These are phyloP conservation scores for Monosporozyma aerobia DNA, from an alignment of 805 yeast species.

Conservation along the genomic window DNA sequence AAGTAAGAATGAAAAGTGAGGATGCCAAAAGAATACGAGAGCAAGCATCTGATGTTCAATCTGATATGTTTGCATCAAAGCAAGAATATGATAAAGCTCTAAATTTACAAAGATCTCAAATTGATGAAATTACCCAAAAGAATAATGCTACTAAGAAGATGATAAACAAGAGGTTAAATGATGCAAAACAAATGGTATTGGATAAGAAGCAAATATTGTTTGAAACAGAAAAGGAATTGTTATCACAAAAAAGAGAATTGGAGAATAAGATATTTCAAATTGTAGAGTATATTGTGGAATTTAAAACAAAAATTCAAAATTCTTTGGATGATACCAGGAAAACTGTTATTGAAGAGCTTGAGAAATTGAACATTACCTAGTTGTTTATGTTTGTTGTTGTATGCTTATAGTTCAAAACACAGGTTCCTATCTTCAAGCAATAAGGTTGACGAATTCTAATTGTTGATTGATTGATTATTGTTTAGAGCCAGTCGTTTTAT, in stretches of 20 bases:
- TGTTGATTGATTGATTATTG: no score
- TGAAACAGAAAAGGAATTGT: conserved; percentile 39
- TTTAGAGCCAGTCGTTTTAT: no score
- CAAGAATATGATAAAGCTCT: conserved; percentile 43
- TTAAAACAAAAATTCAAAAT: conserved; percentile 56
- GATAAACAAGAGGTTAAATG: conserved; percentile 26
- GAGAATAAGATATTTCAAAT: conserved; percentile 47
- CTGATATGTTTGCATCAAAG: conserved; percentile 46
- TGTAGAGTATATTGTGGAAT: conserved; percentile 50
- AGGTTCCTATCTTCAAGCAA: no score
- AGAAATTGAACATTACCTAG: conserved; percentile 2
- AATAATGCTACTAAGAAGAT: conserved; percentile 39
- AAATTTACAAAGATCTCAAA: conserved; percentile 46
- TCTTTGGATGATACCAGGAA: conserved; percentile 5
- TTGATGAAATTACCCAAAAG: conserved; percentile 55
- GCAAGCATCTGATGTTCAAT: conserved; percentile 41
- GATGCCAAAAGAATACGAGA: conserved; percentile 49
- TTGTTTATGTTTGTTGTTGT: not conserved
- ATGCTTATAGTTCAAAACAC: not conserved
- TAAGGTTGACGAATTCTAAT: no score
- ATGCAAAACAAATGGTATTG: conserved; percentile 34
- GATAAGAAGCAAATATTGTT: conserved; percentile 39
- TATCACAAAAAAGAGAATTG: conserved; percentile 39
- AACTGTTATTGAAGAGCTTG: conserved; percentile 1
- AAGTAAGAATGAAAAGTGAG: conserved; percentile 48